Base-by-base conservation (phyloP, 108 stramenopile genomes). In the Stephanodiscus triporus region DNA sequence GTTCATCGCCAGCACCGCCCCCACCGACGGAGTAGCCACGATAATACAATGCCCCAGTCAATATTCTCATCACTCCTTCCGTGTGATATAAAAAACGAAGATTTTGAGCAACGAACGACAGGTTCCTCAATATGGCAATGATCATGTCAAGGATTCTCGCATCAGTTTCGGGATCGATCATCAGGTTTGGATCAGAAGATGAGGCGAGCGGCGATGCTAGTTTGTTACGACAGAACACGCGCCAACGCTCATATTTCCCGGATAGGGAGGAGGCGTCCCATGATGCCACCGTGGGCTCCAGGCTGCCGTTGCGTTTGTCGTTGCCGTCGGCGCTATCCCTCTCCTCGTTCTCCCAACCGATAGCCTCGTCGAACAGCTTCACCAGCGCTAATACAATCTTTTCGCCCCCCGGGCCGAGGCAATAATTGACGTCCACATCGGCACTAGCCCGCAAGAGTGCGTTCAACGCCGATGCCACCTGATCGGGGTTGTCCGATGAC, bases 31-130 rank as follows among this genome's bases (percentile, higher is more conserved):
- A 45, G 57, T 66, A 72, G 22, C 68, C 70, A 37, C 81, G 69
- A 78, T 88, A 91, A 76, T 95, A 95, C 22, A 95, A 72, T 16
- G 81, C 86, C 9, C 88, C 93, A 6, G 79, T 80, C 62, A 95
- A 64, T 45, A 92, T 72, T 61, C 83, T 61, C 40, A 92, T 17
- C 4, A 83, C 67, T 36, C 60, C 59, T 34, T 82, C 70, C 9
- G 86, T 78, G 53, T 91, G 83, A 27, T 84, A 85, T 78, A 95
- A 45, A 55, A 90, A 77, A 22, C 93, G 87, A 27, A 87, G 50
- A 76, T 95, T 95, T 29, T 87, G 85, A 23, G 89, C 85, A 51
- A 91, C 75, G 61, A 45, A 80, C 17, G 69, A 80, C n/a, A 84
- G 63, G 60, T 80, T 84, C 27, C 75, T 60, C 23, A 76, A 36